Base-by-base conservation (phyloP, 1,139 yeast genomes). In the Taphrina confusa region DNA sequence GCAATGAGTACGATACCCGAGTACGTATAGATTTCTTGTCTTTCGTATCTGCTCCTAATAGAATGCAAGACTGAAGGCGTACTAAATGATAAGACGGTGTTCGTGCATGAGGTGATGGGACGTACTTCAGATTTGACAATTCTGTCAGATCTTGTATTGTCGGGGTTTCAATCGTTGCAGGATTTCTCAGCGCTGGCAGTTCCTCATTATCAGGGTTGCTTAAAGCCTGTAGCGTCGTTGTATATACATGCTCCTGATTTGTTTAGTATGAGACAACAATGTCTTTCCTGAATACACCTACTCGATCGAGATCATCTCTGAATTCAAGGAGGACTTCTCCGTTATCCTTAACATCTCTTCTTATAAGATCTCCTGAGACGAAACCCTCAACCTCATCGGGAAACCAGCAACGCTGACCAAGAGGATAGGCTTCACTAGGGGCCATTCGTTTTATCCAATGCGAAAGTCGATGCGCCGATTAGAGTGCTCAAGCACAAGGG, bases 1-100 rank as follows among this genome's bases (percentile, higher is more conserved):
- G 98, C 98, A 70, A 92, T 91, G 70, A 92, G 82, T 63, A 92
- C 98, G 65, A 94, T 92, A 72, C 98, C 98, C 1, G 96, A 88
- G 72, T 92, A 92, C 2, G 98, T 94, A 73, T 92, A 92, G 65
- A 92, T 92, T 71, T 85, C 88, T 68, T 90, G 80, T 70, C 89
- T 95, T 30, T 90, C 80, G 71, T 92, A 92, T 69, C 98, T 83
- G 20, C 59, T 57, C 69, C 84, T 86, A 72, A 92, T 91, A 14
- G 98, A 97, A 70, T 91, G 96, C 67, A 94, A 79, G 50, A 94
- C 68, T 2, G 95, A 92, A 0, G 99, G 98, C 72, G 94, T 98
- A 72, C 94, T 92, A 69, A 92, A 78, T 71, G 92, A 91, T 0
- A 97, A 89, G 65, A 92, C 79, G 62, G 91, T 84, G 0, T 97